Evolutionary conservation across 129 eudicot genomes (phyloP).

Genomic region (Silybum marianum): DNA sequence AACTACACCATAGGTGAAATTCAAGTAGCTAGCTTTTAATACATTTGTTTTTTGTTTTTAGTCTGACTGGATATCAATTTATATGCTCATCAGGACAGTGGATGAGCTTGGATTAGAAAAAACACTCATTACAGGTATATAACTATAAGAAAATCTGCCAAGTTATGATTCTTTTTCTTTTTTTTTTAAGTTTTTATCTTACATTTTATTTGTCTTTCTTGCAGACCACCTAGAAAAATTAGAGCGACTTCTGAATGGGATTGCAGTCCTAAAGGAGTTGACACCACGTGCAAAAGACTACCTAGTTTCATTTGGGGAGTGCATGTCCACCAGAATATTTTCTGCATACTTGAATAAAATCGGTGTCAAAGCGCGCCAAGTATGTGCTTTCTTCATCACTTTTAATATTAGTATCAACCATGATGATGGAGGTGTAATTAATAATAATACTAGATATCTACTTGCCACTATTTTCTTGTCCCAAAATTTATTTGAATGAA

Average conservation of each 20-base stretch:
- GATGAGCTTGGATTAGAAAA: conserved; percentile 78
- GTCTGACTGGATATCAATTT: conserved; percentile 6
- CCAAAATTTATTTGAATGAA: neutral
- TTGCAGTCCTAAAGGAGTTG: conserved; percentile 90
- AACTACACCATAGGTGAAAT: conserved; percentile 68
- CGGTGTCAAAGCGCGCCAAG: conserved; percentile 90
- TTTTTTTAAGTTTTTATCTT: neutral
- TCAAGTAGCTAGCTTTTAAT: neutral
- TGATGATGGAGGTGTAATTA: too few species aligned
- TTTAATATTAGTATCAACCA: neutral
- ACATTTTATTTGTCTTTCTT: conserved; percentile 15
- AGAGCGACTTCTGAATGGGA: conserved; percentile 89
- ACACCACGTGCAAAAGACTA: conserved; percentile 86
- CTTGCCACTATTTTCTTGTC: neutral
- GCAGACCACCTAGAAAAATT: conserved; percentile 81
- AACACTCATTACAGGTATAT: conserved; percentile 52
- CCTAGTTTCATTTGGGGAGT: conserved; percentile 95
- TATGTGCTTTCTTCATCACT: conserved; percentile 40
- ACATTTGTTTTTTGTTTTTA: neutral
- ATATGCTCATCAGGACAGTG: conserved; percentile 61
- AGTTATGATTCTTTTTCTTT: neutral
- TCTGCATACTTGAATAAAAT: conserved; percentile 79
- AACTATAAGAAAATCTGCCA: too few species aligned
- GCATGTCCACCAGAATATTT: conserved; percentile 96
- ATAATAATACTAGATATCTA: neutral